A percentile compares a stretch with the other conserved stretches of the same genome.
phyloP scores from a whole-genome alignment of 306 rosid genomes.

The Rosa multiflora region DNA sequence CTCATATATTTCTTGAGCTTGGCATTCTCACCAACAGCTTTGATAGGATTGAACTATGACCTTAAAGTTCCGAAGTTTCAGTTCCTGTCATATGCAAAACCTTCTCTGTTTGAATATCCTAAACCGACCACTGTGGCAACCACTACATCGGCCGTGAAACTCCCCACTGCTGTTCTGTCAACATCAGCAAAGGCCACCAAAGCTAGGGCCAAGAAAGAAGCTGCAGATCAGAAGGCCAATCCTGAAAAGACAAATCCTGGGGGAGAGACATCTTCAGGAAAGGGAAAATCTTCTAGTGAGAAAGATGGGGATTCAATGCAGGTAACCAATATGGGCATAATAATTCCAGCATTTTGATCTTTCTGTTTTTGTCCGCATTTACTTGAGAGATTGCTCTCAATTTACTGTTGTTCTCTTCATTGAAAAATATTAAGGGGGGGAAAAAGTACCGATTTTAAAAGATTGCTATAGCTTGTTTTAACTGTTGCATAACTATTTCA shows the following conservation, averaged over 20 bases:
- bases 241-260: slow-evolving; percentile 58
- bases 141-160: slow-evolving; percentile 81
- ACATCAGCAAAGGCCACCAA: slow-evolving; percentile 97
- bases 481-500: background rate
- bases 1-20: slow-evolving; percentile 7
- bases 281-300: slow-evolving; percentile 71
- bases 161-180: slow-evolving; percentile 95
- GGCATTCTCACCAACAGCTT: slow-evolving; percentile 91
- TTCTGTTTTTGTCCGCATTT: background rate
- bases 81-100: slow-evolving; percentile 89
- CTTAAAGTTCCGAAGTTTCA: slow-evolving; percentile 89
- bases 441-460: background rate
- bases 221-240: slow-evolving; percentile 82
- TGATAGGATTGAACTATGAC: slow-evolving; percentile 86
- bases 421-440: background rate
- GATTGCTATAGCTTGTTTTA: background rate
- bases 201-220: slow-evolving; percentile 97
- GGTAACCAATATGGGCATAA: slow-evolving; percentile 39
- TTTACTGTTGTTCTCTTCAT: background rate
- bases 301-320: slow-evolving; percentile 92
- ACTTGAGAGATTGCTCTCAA: background rate
- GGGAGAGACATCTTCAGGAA: slow-evolving; percentile 58
- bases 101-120: slow-evolving; percentile 93
- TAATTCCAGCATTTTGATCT: slow-evolving; percentile 11
- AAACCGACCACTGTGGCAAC: slow-evolving; percentile 82